Conservation (phyloP, 2,329 filamentous ascomycete genomes). For the Lecanoromycetidae sp. region DNA sequence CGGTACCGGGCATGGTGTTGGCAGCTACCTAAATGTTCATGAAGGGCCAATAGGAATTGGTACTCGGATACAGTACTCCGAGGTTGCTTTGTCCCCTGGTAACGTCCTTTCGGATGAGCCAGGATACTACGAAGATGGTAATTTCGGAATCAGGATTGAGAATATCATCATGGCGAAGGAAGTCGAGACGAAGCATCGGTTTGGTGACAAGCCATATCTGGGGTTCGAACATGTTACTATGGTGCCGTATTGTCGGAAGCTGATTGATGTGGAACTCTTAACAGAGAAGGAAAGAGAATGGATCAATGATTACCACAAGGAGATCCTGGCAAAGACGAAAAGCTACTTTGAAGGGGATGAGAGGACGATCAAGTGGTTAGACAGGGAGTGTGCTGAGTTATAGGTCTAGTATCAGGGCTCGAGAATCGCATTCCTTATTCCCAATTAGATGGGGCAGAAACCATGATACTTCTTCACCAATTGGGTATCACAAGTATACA, state of each 20-base stretch:
- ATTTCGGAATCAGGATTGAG: conserved; percentile 90
- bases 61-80: conserved; percentile 78
- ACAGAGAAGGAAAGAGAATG: conserved; percentile 65
- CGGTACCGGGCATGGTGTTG: conserved; percentile 90
- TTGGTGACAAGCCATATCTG: conserved; percentile 86
- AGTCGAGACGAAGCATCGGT: conserved; percentile 72
- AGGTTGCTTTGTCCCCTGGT: conserved; percentile 77
- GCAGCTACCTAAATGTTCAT: conserved; percentile 91
- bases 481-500: background rate
- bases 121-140: conserved; percentile 91
- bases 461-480: conserved; percentile 32
- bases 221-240: conserved; percentile 96
- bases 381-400: conserved; percentile 48
- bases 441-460: conserved; percentile 38
- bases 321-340: conserved; percentile 72
- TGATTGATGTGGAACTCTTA: conserved; percentile 65
- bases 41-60: conserved; percentile 96
- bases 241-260: conserved; percentile 83
- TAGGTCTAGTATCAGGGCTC: background rate
- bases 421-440: background rate
- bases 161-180: conserved; percentile 88
- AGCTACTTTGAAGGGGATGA: conserved; percentile 60
- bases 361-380: conserved; percentile 65
- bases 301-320: conserved; percentile 74
- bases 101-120: conserved; percentile 94